Conservation (phyloP, 495 filamentous ascomycete species). For the Daldinia childiae region DNA sequence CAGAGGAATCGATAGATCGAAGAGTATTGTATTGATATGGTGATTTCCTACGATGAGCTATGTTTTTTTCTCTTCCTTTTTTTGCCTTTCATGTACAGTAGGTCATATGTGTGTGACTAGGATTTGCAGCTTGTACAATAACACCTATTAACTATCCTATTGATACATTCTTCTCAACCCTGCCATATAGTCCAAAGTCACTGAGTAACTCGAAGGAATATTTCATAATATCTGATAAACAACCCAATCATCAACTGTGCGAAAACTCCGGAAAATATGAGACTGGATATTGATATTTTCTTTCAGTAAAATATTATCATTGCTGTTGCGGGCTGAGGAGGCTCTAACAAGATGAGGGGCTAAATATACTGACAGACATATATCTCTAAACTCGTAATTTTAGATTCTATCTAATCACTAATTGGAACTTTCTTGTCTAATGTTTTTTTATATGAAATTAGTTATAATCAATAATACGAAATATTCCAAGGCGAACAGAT, state of each 20-base stretch:
- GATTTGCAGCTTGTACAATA: background rate
- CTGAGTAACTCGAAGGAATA: no score
- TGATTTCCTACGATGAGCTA: background rate
- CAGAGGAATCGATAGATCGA: slow-evolving; percentile 10
- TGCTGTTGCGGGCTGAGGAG: background rate
- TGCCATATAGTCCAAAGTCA: background rate
- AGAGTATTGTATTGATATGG: background rate
- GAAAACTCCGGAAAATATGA: background rate
- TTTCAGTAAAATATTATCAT: background rate
- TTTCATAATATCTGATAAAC: background rate
- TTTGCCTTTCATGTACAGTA: background rate
- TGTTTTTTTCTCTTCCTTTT: background rate
- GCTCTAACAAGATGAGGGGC: background rate
- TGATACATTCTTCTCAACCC: background rate
- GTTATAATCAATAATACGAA: no score
- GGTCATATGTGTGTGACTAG: background rate
- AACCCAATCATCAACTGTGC: background rate
- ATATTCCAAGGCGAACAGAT: no score
- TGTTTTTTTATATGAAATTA: no score
- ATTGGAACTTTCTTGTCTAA: no score
- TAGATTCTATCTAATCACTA: no score
- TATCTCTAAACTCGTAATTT: background rate
- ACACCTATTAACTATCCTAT: background rate
- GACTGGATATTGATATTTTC: background rate
- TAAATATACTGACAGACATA: background rate